Evolutionary conservation across 2,329 filamentous ascomycete genomes (phyloP).

Genomic region (Trichoderma sp.): DNA sequence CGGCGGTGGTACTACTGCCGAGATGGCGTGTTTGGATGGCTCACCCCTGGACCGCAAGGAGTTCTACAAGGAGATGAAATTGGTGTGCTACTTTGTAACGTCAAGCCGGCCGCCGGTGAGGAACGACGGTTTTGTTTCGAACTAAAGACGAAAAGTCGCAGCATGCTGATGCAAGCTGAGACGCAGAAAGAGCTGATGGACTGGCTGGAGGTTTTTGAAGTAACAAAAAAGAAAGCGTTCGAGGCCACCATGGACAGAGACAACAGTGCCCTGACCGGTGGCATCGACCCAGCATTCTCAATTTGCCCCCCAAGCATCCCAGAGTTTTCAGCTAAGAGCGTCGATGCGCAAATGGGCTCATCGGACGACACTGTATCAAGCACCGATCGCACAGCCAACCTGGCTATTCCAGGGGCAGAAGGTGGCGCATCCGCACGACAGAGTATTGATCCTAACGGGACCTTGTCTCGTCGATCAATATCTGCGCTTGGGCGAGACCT

Average conservation of each 20-base stretch:
- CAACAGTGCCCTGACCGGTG: constrained; percentile 46
- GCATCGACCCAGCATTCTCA: constrained; percentile 76
- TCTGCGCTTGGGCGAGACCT: constrained; percentile 50
- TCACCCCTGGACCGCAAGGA: constrained; percentile 78
- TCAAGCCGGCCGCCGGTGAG: constrained; percentile 86
- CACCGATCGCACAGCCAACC: constrained; percentile 61
- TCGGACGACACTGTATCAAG: constrained; percentile 53
- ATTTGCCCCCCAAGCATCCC: constrained; percentile 85
- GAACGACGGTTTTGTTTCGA: constrained; percentile 97
- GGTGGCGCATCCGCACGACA: constrained; percentile 53
- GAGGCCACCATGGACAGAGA: constrained; percentile 64
- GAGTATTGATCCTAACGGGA: constrained; percentile 67
- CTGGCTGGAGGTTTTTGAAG: constrained; percentile 91
- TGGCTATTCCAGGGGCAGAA: constrained; percentile 63
- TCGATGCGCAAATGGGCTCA: constrained; percentile 61
- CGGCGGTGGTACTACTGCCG: constrained; percentile 95
- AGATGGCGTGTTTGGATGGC: constrained; percentile 92
- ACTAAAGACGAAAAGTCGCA: constrained; percentile 95
- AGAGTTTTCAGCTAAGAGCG: constrained; percentile 81
- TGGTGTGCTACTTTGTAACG: constrained; percentile 88
- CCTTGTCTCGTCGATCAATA: constrained; percentile 53
- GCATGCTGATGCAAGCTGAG: constrained; percentile 85
- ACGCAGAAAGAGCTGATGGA: constrained; percentile 89
- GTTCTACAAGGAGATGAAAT: constrained; percentile 97
- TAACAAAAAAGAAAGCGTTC: constrained; percentile 88